These are phyloP conservation scores for Globisporangium uncinulatum DNA, from an alignment of 352 stramenopile species.

Conservation along the genomic window DNA sequence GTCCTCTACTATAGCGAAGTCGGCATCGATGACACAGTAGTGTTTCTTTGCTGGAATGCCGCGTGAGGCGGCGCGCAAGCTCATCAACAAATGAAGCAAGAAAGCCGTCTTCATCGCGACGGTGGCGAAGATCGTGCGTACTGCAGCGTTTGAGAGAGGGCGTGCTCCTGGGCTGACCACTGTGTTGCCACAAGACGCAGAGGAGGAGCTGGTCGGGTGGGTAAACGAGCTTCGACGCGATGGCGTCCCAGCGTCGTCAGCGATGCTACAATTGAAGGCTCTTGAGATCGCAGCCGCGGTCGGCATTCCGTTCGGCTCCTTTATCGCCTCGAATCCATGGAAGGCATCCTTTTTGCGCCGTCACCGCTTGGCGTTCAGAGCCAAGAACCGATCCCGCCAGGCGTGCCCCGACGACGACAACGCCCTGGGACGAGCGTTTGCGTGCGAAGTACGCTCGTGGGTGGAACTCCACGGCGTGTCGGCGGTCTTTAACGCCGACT, in stretches of 20 bases:
- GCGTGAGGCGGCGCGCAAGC: slow-evolving; percentile 1
- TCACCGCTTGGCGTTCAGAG: slow-evolving; percentile 13
- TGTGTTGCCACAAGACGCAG: no score
- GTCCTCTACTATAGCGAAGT: slow-evolving; percentile 7
- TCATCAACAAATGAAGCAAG: slow-evolving; percentile 6
- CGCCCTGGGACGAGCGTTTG: not conserved
- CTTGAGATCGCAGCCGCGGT: slow-evolving; percentile 9
- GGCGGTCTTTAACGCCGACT: slow-evolving; percentile 23
- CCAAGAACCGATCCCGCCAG: slow-evolving; percentile 13
- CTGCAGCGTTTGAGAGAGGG: not conserved
- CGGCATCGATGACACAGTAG: slow-evolving; percentile 1
- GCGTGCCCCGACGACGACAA: slow-evolving; percentile 3
- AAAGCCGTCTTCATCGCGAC: not conserved
- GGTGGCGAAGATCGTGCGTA: not conserved
- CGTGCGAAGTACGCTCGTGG: not conserved
- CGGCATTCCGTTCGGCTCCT: not conserved
- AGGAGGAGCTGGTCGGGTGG: slow-evolving; percentile 17
- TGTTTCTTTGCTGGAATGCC: slow-evolving; percentile 3
- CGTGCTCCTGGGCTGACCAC: no score
- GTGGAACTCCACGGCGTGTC: no score
- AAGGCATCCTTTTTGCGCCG: slow-evolving; percentile 13
- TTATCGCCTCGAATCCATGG: slow-evolving; percentile 6
- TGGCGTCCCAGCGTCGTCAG: slow-evolving; percentile 17
- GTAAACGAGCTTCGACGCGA: slow-evolving; percentile 15
- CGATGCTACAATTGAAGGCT: slow-evolving; percentile 18